Evolutionary conservation across 768 basidiomycete genomes (phyloP).

Genomic region (Psilocybe cyanescens): DNA sequence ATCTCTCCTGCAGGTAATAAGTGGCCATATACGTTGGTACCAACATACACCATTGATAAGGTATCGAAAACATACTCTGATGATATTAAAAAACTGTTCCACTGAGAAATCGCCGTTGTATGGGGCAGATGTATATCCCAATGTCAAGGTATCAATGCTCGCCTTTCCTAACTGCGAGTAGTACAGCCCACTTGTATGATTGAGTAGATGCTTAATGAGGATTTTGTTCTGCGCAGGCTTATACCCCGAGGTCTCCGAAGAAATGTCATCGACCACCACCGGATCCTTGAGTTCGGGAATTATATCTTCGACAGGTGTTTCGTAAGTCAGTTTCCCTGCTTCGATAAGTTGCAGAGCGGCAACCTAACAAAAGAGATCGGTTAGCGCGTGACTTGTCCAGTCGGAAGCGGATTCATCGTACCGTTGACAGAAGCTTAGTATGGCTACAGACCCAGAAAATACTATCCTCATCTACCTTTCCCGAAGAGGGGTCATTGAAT

Average conservation of each 20-base stretch:
- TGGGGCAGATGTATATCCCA: slow-evolving; percentile 13
- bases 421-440: slow-evolving; percentile 33
- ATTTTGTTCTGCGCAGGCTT: slow-evolving; percentile 27
- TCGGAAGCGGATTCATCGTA: slow-evolving; percentile 4
- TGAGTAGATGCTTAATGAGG: slow-evolving; percentile 31
- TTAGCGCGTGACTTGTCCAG: neutral
- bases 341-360: slow-evolving; percentile 38
- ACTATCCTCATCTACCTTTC: slow-evolving; percentile 26
- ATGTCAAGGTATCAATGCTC: slow-evolving; percentile 6
- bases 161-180: slow-evolving; percentile 15
- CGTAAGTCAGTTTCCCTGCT: slow-evolving; percentile 30
- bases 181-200: slow-evolving; percentile 34
- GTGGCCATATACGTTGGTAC: too few relatives aligned
- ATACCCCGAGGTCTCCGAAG: slow-evolving; percentile 15
- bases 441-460: slow-evolving; percentile 39
- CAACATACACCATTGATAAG: too few relatives aligned
- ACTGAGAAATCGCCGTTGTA: slow-evolving; percentile 25
- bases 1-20: slow-evolving; percentile 19
- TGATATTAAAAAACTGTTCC: slow-evolving; percentile 22
- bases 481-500: slow-evolving; percentile 29
- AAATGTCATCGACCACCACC: slow-evolving; percentile 20
- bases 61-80: slow-evolving; percentile 12
- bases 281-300: slow-evolving; percentile 35
- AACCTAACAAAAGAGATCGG: slow-evolving; percentile 21
- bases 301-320: slow-evolving; percentile 29